Conservation (phyloP, 2,329 filamentous ascomycete species). For the Epicoccum nigrum region DNA sequence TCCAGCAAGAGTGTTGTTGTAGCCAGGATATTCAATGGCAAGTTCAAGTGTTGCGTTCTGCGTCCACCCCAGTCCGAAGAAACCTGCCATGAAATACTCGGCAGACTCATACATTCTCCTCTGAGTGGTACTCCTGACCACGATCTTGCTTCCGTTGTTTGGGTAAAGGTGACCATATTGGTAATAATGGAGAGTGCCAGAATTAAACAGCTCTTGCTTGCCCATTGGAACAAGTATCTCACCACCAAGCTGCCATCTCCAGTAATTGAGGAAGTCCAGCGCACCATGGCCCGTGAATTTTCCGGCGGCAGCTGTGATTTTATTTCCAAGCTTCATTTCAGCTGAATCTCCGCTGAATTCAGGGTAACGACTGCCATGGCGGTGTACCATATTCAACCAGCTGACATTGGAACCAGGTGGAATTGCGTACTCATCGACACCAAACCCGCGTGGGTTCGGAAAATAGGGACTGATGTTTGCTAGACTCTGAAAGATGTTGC, state of each 20-base stretch:
- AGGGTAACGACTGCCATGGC: slow-evolving; percentile 77
- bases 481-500: slow-evolving; percentile 74
- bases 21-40: slow-evolving; percentile 67
- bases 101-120: slow-evolving; percentile 78
- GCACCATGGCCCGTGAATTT: slow-evolving; percentile 63
- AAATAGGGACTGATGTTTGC: slow-evolving; percentile 73
- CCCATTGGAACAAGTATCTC: slow-evolving; percentile 77
- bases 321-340: slow-evolving; percentile 58
- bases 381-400: slow-evolving; percentile 74
- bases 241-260: slow-evolving; percentile 71
- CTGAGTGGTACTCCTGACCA: slow-evolving; percentile 76
- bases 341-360: slow-evolving; percentile 64
- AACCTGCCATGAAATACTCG: slow-evolving; percentile 79
- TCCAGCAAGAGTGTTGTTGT: slow-evolving; percentile 75
- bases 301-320: slow-evolving; percentile 61
- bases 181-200: slow-evolving; percentile 73
- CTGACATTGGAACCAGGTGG: slow-evolving; percentile 71
- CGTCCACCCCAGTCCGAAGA: slow-evolving; percentile 77
- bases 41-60: slow-evolving; percentile 74
- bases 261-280: slow-evolving; percentile 70
- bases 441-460: slow-evolving; percentile 71
- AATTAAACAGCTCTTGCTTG: slow-evolving; percentile 74
- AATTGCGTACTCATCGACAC: slow-evolving; percentile 72
- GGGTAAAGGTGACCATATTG: slow-evolving; percentile 72
- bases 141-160: slow-evolving; percentile 73